Evolutionary conservation across 441 rosid species (phyloP).

Genomic region (Gossypium gossypioides): DNA sequence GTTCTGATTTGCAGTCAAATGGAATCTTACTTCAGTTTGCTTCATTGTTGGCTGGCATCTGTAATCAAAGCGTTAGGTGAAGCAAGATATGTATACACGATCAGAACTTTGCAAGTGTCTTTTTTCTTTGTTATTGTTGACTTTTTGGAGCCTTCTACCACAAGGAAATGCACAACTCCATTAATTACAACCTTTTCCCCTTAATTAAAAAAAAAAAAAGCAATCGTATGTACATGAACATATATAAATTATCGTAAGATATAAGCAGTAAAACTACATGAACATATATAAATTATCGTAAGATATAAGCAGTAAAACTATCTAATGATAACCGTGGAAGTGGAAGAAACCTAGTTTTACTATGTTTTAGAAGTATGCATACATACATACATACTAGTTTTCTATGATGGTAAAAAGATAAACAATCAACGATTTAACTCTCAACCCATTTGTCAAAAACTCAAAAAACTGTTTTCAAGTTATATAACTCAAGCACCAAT

Average conservation of each 20-base stretch:
- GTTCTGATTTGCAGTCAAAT: background rate
- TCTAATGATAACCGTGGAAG: background rate
- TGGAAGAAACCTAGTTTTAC: background rate
- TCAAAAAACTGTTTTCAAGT: background rate
- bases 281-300: too few relatives aligned
- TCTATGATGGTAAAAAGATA: background rate
- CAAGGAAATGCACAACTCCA: background rate
- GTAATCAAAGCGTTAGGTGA: background rate
- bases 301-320: background rate
- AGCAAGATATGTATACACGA: background rate
- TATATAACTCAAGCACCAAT: background rate
- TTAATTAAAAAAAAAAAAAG: too few relatives aligned
- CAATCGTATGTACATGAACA: background rate
- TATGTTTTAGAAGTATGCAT: background rate
- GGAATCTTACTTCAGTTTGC: background rate
- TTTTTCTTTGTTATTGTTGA: background rate
- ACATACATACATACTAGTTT: background rate
- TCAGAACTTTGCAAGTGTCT: background rate
- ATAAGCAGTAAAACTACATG: background rate
- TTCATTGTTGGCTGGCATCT: background rate
- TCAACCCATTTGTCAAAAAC: background rate
- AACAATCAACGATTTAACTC: background rate
- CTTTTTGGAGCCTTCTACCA: background rate
- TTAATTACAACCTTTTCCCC: background rate
- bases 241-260: background rate